Conservation (phyloP, 2,329 filamentous ascomycete species). For the Penicillium palitans region DNA sequence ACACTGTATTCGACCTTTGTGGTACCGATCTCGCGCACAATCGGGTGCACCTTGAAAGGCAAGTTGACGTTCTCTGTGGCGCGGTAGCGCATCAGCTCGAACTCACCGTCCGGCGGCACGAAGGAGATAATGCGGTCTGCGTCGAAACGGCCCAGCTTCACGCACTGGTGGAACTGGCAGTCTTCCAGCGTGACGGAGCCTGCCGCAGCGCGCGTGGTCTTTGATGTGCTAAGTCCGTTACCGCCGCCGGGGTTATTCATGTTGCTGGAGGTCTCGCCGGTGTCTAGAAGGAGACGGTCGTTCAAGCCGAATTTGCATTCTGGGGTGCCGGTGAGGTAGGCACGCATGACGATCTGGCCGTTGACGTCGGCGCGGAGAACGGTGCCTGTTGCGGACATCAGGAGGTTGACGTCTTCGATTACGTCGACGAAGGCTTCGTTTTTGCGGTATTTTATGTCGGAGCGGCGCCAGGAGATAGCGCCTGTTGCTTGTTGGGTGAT, state of each 20-base stretch:
- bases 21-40: constrained; percentile 95
- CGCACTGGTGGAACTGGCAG: constrained; percentile 98
- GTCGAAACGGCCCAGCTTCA: constrained; percentile 96
- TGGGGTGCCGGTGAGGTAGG: constrained; percentile 91
- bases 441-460: constrained; percentile 98
- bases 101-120: constrained; percentile 94
- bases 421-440: constrained; percentile 99
- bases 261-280: constrained; percentile 59
- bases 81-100: constrained; percentile 97
- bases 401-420: constrained; percentile 96
- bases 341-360: constrained; percentile 97
- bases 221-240: constrained; percentile 64
- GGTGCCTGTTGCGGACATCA: constrained; percentile 97
- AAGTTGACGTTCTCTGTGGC: constrained; percentile 98
- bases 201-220: constrained; percentile 91
- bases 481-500: constrained; percentile 99
- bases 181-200: constrained; percentile 95
- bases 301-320: constrained; percentile 99
- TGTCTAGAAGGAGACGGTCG: constrained; percentile 88
- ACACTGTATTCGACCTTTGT: constrained; percentile 99
- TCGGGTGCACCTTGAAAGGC: constrained; percentile 97
- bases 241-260: constrained; percentile 52
- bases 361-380: constrained; percentile 95
- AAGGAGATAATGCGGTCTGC: constrained; percentile 96
- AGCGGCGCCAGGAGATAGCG: constrained; percentile 92